Base-by-base conservation (phyloP, 495 filamentous ascomycete species). In the Talaromyces ruber region DNA sequence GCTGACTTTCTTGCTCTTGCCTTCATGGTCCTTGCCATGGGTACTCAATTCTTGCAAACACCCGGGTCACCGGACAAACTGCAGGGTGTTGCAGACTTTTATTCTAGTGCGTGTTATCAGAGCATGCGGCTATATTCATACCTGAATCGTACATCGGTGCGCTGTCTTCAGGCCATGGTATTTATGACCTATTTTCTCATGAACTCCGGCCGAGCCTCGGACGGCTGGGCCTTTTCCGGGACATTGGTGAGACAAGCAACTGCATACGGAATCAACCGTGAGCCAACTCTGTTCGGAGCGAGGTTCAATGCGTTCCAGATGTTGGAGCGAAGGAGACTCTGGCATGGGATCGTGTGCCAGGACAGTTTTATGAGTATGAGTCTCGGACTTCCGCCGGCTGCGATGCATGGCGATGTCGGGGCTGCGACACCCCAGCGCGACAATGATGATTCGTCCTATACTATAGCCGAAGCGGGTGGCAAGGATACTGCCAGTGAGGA, bases 331-430 rank as follows among this genome's bases (percentile, higher is more conserved):
- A 78, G 87, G 30, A 89, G 89, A 68, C 74, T 90, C 0, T 91
- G 88, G 88, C 87, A 90, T 68, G 86, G 87, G 4, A 85, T 91
- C 12, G 73, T 90, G 9, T 79, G 89, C 16, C 88, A 91, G 70
- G 88, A 91, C 68, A 91, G 88, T 14, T 90, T 90, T 74, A 78
- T 91, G 4, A 89, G 86, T n/a, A 85, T 91, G 12, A 81, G 90
- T 3, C 78, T 91, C 12, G 86, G 87, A 30, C 77, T 91, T 0
- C 88, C 88, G 0, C 88, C 88, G 1, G 83, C 77, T 32, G 83
- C 86, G n/a, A 89, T 84, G 1, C 87, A 90, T 70, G 87, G 84
- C 6, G 88, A 91, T 68, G 86, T 90, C 28, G 80, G 73, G 28
- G 83, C 88, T 8, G 86, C 88, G 47, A 86, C 87, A 59, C 80